These are phyloP conservation scores for Verticillium nubilum DNA, from an alignment of 2,329 filamentous ascomycete species.

Conservation along the genomic window DNA sequence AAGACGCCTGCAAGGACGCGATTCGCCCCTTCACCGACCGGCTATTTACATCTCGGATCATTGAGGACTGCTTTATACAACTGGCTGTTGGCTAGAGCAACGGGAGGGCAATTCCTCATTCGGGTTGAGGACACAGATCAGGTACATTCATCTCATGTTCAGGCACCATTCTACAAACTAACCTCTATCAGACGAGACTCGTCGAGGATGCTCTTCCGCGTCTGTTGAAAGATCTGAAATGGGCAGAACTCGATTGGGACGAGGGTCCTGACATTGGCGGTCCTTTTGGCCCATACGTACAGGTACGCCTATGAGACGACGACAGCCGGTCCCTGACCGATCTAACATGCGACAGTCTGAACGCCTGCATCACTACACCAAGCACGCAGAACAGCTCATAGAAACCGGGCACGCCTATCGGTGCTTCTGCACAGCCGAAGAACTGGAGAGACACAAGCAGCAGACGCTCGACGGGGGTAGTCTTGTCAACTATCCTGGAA, in stretches of 20 bases:
- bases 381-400: conserved; percentile 66
- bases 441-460: conserved; percentile 62
- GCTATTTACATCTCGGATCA: conserved; percentile 87
- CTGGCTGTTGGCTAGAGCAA: conserved; percentile 81
- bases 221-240: conserved; percentile 74
- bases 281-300: conserved; percentile 77
- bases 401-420: conserved; percentile 74
- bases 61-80: conserved; percentile 93
- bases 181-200: conserved; percentile 62
- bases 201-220: conserved; percentile 73
- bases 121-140: conserved; percentile 95
- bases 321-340: background rate
- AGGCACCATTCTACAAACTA: background rate
- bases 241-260: conserved; percentile 90
- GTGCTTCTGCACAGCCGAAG: conserved; percentile 80
- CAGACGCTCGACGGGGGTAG: conserved; percentile 48
- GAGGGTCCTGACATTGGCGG: conserved; percentile 87
- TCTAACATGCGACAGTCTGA: conserved; percentile 56
- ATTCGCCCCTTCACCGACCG: conserved; percentile 94
- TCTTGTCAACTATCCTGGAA: conserved; percentile 50
- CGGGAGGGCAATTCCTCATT: conserved; percentile 83
- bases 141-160: conserved; percentile 39
- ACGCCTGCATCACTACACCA: conserved; percentile 65
- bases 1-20: conserved; percentile 53
- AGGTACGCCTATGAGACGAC: conserved; percentile 41